Base-by-base conservation (phyloP, 164 flowering plant species). In the Piper betle region DNA sequence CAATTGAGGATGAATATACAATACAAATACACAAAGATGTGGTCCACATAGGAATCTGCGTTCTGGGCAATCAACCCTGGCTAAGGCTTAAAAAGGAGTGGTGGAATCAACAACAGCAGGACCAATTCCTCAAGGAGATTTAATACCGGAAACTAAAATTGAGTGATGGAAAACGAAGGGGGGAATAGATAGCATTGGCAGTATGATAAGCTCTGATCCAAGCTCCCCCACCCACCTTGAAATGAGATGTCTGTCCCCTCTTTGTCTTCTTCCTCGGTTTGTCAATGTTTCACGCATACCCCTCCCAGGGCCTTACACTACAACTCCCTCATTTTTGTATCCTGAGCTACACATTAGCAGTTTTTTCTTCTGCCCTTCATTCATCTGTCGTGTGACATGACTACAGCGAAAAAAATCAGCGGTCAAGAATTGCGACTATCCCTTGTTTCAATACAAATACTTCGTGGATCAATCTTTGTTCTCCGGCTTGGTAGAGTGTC, bases 131-230 rank as follows among this genome's bases (percentile, higher is more conserved):
- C 41, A 66, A 71, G 71, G 66, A 37, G 61, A 75, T 69, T 68
- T 42, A 68, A 68, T 69, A 66, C 69, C 62, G 59, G 63, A 68
- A 61, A 57, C 40, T 12, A 25, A 57, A 57, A 6, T 46, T 39
- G 50, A 18, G 56, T 53, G 59, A 60, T 18, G 39, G 46, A 11
- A 54, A 68, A 57, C 46, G 52, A 37, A 6, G 20, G 53, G n/a
- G 15, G 12, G 53, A 59, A n/a, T 11, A 38, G 46, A 41, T 13
- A 43, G 39, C 17, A 20, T 43, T 62, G 66, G 61, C 13, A n/a
- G 70, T 61, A 69, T 52, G 81, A 79, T 77, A 78, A 82, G 80
- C 74, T 70, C 46, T 78, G n/a, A n/a, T n/a, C n/a, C n/a, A n/a
- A n/a, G n/a, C n/a, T n/a, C n/a, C n/a, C n/a, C n/a, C n/a, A n/a